Evolutionary conservation across 441 rosid species (phyloP), one percentile per base, ranked within the genome.

Genomic region (Metrosideros polymorpha): DNA sequence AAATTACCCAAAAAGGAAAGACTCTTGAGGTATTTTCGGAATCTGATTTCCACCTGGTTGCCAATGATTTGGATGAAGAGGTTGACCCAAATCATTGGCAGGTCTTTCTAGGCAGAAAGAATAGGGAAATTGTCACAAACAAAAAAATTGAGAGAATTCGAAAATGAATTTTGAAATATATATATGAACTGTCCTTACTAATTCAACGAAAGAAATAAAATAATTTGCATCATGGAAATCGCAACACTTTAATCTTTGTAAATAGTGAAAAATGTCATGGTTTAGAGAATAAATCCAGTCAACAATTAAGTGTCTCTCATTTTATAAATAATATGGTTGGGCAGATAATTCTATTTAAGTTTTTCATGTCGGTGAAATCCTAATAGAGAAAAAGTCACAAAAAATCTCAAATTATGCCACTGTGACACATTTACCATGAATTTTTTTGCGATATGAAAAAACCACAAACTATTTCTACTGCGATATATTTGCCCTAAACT

Each of bases 221-320:
- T 66, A 35, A 24, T 3, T 35, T 0, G 3, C 24, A 1, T 32
- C 7, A 0, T 18, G 43, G 18, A 63, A 18, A 8, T 63, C 27
- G 3, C 7, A 1, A 32, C 25, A 1, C 0, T 0, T 35, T 66
- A 18, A 32, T 66, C 2, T 9, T 9, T 22, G 4, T 19, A 10
- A 4, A 10, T 35, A 3, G 25, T 63, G 76, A 63, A 32, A 32
- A 63, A 63, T 63, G 25, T 9, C 3, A 4, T 4, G 4, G 6
- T 18, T 0, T 1, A 17, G 22, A 32, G 76, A 63, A 13, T 22
- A 12, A 32, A 17, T 30, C 7, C 6, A 32, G 25, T 18, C 3
- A 5, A 63, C 22, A 17, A 1, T 63, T 17, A 32, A 63, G 6
- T 32, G 22, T 18, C 22, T 19, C 24, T 52, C 22, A 6, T 52